Percentiles rank a stretch among this genome's conserved stretches.
These are phyloP conservation scores for Heliamphora pulchella DNA, from an alignment of 179 eudicot species.

Conservation along the genomic window DNA sequence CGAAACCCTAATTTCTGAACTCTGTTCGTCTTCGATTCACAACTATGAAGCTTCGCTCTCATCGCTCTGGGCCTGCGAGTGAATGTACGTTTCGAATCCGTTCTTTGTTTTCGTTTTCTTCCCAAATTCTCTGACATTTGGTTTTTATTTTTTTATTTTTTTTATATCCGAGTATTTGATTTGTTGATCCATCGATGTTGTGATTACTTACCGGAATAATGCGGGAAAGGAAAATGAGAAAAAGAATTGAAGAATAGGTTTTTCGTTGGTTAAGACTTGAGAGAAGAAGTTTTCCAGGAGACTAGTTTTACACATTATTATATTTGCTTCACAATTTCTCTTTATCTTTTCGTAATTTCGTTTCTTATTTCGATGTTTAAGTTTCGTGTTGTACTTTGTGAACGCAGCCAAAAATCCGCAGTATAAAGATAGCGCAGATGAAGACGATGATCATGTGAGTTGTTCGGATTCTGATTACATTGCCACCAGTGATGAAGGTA, in stretches of 20 bases:
- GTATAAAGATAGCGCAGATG: conserved; percentile 6
- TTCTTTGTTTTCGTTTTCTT: neutral
- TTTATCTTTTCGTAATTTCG: too few relatives aligned
- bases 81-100: neutral
- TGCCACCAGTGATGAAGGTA: conserved; percentile 13
- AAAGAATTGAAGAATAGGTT: neutral
- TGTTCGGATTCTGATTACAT: conserved; percentile 11
- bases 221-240: neutral
- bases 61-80: conserved; percentile 10
- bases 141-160: neutral
- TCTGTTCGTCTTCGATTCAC: neutral
- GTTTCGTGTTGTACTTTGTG: neutral
- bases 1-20: conserved; percentile 16
- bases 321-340: neutral
- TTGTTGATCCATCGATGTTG: neutral
- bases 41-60: conserved; percentile 21
- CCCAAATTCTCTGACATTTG: neutral
- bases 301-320: neutral
- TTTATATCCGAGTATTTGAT: neutral
- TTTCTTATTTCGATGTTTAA: neutral
- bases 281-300: neutral
- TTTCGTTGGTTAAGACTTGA: neutral
- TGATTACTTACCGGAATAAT: conserved; percentile 5
- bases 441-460: conserved; percentile 9
- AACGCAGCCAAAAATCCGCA: conserved; percentile 10